Conservation (phyloP, 768 basidiomycete genomes). For the Boletellus sp. region DNA sequence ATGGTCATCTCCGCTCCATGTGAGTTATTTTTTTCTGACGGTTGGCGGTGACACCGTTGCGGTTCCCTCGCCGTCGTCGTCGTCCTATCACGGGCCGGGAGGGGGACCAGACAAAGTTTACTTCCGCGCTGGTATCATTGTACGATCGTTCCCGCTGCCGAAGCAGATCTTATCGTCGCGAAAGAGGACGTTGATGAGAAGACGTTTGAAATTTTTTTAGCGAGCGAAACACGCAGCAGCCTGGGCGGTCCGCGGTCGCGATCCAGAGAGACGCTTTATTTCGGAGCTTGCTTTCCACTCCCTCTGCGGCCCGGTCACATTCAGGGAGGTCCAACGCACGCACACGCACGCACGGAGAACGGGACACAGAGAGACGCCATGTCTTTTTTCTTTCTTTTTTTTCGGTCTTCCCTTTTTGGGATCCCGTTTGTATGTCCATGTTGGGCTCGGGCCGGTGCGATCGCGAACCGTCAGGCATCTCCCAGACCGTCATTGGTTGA, state of each 20-base stretch:
- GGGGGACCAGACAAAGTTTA: slow-evolving; percentile 22
- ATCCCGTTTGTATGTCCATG: background rate
- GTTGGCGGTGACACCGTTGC: slow-evolving; percentile 11
- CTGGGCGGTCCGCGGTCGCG: slow-evolving; percentile 33
- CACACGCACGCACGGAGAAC: background rate
- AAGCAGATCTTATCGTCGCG: slow-evolving; percentile 60
- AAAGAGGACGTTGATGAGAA: slow-evolving; percentile 57
- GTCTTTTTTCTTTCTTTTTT: background rate
- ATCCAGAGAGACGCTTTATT: slow-evolving; percentile 1
- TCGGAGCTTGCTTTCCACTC: slow-evolving; percentile 9
- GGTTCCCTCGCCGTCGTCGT: slow-evolving; percentile 14
- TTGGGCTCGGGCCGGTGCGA: background rate
- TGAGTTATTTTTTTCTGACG: slow-evolving; percentile 9
- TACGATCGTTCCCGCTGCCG: slow-evolving; percentile 32
- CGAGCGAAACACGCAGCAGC: slow-evolving; percentile 42
- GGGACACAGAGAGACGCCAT: background rate
- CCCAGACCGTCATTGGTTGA: background rate
- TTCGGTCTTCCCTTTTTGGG: background rate
- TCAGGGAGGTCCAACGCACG: background rate
- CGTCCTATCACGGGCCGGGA: background rate
- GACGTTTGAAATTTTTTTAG: slow-evolving; percentile 40
- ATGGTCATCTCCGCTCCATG: slow-evolving; percentile 26
- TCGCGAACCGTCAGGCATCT: background rate
- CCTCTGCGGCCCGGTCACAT: background rate
- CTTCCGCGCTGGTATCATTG: slow-evolving; percentile 17